Conservation (phyloP, 1,139 yeast species). For the Geotrichum australiense region DNA sequence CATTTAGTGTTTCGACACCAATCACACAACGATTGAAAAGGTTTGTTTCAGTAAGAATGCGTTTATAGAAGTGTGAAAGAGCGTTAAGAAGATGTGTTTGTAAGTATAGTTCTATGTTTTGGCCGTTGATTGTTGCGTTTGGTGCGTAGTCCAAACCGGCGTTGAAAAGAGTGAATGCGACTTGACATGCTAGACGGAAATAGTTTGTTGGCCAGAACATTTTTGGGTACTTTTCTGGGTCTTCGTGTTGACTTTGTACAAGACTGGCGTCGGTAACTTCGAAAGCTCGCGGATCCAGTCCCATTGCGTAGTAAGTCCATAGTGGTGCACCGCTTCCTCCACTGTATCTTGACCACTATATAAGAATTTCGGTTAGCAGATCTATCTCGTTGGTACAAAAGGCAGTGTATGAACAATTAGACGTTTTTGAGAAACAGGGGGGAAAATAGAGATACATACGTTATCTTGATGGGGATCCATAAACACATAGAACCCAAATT, state of each 20-base stretch:
- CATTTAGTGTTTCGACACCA: slow-evolving; percentile 78
- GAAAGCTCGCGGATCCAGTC: slow-evolving; percentile 70
- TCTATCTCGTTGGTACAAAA: not conserved
- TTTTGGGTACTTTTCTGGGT: slow-evolving; percentile 53
- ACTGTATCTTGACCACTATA: slow-evolving; percentile 66
- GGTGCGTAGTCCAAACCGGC: slow-evolving; percentile 70
- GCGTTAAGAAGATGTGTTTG: slow-evolving; percentile 56
- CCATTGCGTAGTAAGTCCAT: slow-evolving; percentile 96
- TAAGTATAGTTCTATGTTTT: slow-evolving; percentile 66
- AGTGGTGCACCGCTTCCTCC: slow-evolving; percentile 98
- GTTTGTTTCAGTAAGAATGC: slow-evolving; percentile 46
- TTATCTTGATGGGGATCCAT: slow-evolving; percentile 92
- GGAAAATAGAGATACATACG: no score
- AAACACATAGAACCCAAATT: slow-evolving; percentile 68
- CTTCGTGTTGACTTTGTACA: slow-evolving; percentile 47
- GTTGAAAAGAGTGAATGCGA: slow-evolving; percentile 83
- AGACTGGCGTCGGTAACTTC: slow-evolving; percentile 64
- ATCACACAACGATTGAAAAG: slow-evolving; percentile 48
- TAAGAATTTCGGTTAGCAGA: no score
- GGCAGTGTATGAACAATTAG: not conserved
- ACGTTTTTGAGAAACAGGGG: not conserved
- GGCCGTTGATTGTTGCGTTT: slow-evolving; percentile 55
- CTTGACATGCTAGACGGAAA: slow-evolving; percentile 62
- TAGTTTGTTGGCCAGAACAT: slow-evolving; percentile 96
- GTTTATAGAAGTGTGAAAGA: slow-evolving; percentile 45